Evolutionary conservation across 768 basidiomycete species (phyloP).

Genomic region (Auriscalpium orientale): DNA sequence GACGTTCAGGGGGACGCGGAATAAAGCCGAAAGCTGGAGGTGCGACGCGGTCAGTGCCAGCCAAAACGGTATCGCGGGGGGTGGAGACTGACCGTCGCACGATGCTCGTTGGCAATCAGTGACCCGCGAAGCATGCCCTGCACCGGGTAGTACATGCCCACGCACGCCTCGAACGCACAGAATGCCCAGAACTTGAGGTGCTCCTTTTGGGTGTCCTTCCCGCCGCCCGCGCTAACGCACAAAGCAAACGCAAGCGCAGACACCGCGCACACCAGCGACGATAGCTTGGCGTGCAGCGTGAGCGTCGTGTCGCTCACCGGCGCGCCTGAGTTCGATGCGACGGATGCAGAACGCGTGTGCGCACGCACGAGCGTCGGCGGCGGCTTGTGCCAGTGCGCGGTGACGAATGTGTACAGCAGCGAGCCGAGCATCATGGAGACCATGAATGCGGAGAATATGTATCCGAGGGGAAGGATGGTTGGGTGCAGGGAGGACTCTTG

Average conservation of each 20-base stretch:
- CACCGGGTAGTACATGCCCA: slow-evolving; percentile 74
- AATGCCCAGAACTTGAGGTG: slow-evolving; percentile 62
- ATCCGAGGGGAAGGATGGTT: slow-evolving; percentile 55
- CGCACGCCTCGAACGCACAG: slow-evolving; percentile 68
- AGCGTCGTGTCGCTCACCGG: slow-evolving; percentile 33
- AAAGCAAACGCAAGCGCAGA: slow-evolving; percentile 49
- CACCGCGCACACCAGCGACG: slow-evolving; percentile 52
- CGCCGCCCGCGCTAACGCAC: slow-evolving; percentile 32
- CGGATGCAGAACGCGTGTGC: slow-evolving; percentile 4
- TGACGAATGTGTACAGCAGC: slow-evolving; percentile 51
- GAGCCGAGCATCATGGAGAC: slow-evolving; percentile 78
- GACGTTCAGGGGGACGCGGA: slow-evolving; percentile 67
- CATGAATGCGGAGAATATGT: slow-evolving; percentile 80
- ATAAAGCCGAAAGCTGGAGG: slow-evolving; percentile 54
- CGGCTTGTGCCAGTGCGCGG: slow-evolving; percentile 18
- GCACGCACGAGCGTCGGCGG: slow-evolving; percentile 11
- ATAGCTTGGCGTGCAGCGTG: slow-evolving; percentile 58
- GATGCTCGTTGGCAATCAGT: slow-evolving; percentile 62
- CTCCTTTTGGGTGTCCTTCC: slow-evolving; percentile 26
- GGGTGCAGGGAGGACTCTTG: slow-evolving; percentile 47
- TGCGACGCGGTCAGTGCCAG: not conserved
- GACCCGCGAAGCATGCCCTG: slow-evolving; percentile 67
- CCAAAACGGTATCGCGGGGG: not conserved
- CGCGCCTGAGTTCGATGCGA: not conserved
- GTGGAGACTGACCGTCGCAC: slow-evolving; percentile 53